Evolutionary conservation across 2,329 filamentous ascomycete species (phyloP), one percentile per base, ranked within the genome.

Genomic region (Botryotinia globosa): DNA sequence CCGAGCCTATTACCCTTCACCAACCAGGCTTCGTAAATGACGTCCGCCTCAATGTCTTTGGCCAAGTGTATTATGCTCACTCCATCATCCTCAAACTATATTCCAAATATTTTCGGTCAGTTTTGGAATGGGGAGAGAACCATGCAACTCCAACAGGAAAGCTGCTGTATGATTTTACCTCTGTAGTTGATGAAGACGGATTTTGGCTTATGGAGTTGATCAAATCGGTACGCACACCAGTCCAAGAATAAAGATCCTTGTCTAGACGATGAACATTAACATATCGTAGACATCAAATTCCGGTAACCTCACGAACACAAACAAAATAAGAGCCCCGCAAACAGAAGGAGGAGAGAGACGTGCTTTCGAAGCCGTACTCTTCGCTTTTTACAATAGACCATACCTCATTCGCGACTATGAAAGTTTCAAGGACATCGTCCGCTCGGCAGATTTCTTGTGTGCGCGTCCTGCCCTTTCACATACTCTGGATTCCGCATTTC

Each of bases 101-200:
- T 25, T 73, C 73, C 4, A 59, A 37, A n/a, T 73, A 72, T 25
- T 73, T 75, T 29, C 61, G 71, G 16, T 56, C 59, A 58, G 72
- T 74, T 54, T 29, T 74, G 5, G 42, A 39, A 37, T 70, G 39
- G 59, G 62, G 32, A 22, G 51, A 67, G 61, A 71, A 64, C 8
- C n/a, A 51, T 16, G 39, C 39, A 29, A n/a, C n/a, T 18, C 48
- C 64, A 39, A 54, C 68, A 6, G n/a, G 51, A 54, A 12, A 25
- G 2, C 75, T 74, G 29, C 45, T 54, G n/a, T 75, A 75, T 32
- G 73, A 76, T 16, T 75, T 71, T 64, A 58, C 74, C 34, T 73
- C 73, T 20, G 73, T 75, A 6, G 51, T 74, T 62, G 73, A 75
- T 42, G n/a, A 66, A 2, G 73, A 75, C 59, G 68, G 72, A 32